Conservation (phyloP, 805 yeast genomes). For the Blastobotrys robertii region DNA sequence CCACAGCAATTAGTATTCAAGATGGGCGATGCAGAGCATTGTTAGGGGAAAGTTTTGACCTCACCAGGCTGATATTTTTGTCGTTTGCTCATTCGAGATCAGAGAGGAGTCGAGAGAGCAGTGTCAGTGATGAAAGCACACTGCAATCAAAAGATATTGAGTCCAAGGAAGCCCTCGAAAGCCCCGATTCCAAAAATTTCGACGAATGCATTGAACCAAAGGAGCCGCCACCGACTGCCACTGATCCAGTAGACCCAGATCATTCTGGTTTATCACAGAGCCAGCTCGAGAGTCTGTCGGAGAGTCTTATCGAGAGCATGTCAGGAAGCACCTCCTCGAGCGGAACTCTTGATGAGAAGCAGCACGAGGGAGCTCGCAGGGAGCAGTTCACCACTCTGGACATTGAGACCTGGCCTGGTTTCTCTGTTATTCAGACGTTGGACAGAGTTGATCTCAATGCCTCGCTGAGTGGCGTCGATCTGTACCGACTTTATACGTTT, state of each 20-base stretch:
- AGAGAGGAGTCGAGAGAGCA: conserved; percentile 8
- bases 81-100: conserved; percentile 28
- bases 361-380: conserved; percentile 12
- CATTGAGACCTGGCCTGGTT: conserved; percentile 21
- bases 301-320: no score
- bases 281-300: no score
- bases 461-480: conserved; percentile 31
- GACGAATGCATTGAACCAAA: conserved; percentile 5
- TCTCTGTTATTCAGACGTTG: conserved; percentile 32
- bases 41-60: conserved; percentile 31
- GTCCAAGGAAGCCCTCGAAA: conserved; percentile 7
- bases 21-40: conserved; percentile 33
- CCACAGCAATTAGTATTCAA: conserved; percentile 38
- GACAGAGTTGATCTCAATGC: conserved; percentile 36
- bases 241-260: conserved; percentile 7
- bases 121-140: conserved; percentile 6
- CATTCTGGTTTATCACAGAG: no score
- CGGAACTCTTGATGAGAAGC: conserved; percentile 11
- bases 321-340: no score
- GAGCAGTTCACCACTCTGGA: conserved; percentile 11
- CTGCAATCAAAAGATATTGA: background rate
- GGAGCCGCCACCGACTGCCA: conserved; percentile 11
- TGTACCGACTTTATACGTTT: conserved; percentile 41
- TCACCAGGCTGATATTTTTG: conserved; percentile 38
- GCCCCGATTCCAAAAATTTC: no score